Conservation (phyloP, 2,329 filamentous ascomycete species). For the Aspergillus sergii region DNA sequence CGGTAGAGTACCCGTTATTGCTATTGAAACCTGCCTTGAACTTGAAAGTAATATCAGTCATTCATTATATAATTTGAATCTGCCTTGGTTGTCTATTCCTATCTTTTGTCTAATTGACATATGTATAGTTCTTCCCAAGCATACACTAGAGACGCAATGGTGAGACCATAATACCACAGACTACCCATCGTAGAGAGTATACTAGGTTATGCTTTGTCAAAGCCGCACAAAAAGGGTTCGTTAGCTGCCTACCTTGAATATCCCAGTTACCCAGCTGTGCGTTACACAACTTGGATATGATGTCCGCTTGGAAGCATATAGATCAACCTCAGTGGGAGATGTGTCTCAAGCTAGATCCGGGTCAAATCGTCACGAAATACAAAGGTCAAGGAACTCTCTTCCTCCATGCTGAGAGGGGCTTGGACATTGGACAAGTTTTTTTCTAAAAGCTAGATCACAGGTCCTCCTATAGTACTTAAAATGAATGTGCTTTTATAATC, state of each 20-base stretch:
- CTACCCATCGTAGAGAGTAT: background rate
- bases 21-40: background rate
- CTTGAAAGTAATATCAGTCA: too few species aligned
- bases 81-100: background rate
- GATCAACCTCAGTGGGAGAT: too few species aligned
- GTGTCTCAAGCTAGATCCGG: too few species aligned
- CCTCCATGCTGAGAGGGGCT: too few species aligned
- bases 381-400: too few species aligned
- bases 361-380: too few species aligned
- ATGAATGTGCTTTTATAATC: too few species aligned
- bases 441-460: too few species aligned
- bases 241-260: background rate
- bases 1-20: background rate
- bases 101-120: background rate
- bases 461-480: too few species aligned
- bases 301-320: too few species aligned
- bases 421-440: too few species aligned
- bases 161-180: background rate
- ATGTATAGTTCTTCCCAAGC: background rate
- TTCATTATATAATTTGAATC: background rate
- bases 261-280: background rate
- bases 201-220: background rate
- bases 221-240: background rate
- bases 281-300: too few species aligned
- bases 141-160: background rate